Conservation (phyloP, 331 rosid species). For the Phaseolus coccineus region DNA sequence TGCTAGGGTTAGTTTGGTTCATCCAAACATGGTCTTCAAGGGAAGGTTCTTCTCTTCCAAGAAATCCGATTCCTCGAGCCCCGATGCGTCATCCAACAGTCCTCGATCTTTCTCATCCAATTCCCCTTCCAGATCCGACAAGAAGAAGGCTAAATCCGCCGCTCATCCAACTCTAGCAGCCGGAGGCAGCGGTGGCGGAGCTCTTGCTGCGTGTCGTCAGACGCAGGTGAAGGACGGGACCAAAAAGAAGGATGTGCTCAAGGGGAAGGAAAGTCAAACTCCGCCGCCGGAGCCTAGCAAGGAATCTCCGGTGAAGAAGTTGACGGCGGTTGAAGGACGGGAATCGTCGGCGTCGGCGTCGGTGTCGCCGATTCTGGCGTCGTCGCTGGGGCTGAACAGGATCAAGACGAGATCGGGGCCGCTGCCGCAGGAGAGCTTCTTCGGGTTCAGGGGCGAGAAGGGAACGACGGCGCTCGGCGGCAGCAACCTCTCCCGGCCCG, state of each 20-base stretch:
- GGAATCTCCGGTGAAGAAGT: slow-evolving; percentile 44
- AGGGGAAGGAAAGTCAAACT: slow-evolving; percentile 54
- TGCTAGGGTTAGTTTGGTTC: slow-evolving; percentile 52
- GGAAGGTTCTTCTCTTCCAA: slow-evolving; percentile 95
- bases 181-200: slow-evolving; percentile 18
- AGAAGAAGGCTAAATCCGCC: slow-evolving; percentile 77
- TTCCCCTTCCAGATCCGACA: slow-evolving; percentile 88
- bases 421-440: slow-evolving; percentile 96
- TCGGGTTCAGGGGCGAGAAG: slow-evolving; percentile 76
- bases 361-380: slow-evolving; percentile 88
- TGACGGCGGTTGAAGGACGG: slow-evolving; percentile 42
- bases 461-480: slow-evolving; percentile 51
- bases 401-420: slow-evolving; percentile 99
- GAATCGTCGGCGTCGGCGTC: slow-evolving; percentile 61
- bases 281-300: slow-evolving; percentile 46
- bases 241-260: slow-evolving; percentile 66
- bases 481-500: slow-evolving; percentile 73
- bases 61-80: slow-evolving; percentile 85
- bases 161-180: slow-evolving; percentile 44
- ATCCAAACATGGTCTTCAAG: slow-evolving; percentile 78
- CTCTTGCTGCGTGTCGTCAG: slow-evolving; percentile 43
- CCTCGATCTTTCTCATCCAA: slow-evolving; percentile 71
- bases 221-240: slow-evolving; percentile 55
- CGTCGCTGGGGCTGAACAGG: slow-evolving; percentile 87
- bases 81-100: slow-evolving; percentile 75